Evolutionary conservation across 116 monocot genomes (phyloP).

Genomic region (Trichopus zeylanicus): DNA sequence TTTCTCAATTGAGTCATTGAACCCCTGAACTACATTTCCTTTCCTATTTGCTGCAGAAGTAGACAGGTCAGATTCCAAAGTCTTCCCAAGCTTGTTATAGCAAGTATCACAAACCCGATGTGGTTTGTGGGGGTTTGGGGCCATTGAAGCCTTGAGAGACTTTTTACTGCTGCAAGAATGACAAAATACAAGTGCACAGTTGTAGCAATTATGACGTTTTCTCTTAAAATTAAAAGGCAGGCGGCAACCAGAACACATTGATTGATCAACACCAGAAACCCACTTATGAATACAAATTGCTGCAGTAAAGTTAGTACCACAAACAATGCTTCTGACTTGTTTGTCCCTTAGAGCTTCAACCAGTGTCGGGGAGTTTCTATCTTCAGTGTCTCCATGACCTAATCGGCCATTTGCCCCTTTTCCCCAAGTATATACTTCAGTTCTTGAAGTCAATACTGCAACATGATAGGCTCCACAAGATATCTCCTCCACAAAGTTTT

Average conservation of each 20-base stretch:
- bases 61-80: constrained; percentile 48
- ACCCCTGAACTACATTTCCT: constrained; percentile 38
- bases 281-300: constrained; percentile 96
- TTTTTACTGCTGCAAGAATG: constrained; percentile 96
- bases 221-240: constrained; percentile 91
- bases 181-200: constrained; percentile 92
- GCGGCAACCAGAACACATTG: constrained; percentile 92
- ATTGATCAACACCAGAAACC: constrained; percentile 90
- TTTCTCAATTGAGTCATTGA: constrained; percentile 51
- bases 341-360: constrained; percentile 94
- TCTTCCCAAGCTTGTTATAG: constrained; percentile 66
- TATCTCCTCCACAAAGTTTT: constrained; percentile 85
- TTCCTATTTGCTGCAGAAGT: constrained; percentile 48
- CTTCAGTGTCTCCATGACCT: constrained; percentile 87
- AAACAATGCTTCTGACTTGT: constrained; percentile 79
- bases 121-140: constrained; percentile 85
- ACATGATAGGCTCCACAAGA: constrained; percentile 96
- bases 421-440: constrained; percentile 98
- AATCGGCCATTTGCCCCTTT: constrained; percentile 92
- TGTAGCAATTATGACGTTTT: constrained; percentile 97
- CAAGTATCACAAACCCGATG: constrained; percentile 93
- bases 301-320: constrained; percentile 93
- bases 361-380: constrained; percentile 64
- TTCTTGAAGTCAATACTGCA: constrained; percentile 86
- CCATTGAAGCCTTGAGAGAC: constrained; percentile 90